phyloP scores from a whole-genome alignment of 192 early-diverging fungal species.

The Backusella parvicylindrica region DNA sequence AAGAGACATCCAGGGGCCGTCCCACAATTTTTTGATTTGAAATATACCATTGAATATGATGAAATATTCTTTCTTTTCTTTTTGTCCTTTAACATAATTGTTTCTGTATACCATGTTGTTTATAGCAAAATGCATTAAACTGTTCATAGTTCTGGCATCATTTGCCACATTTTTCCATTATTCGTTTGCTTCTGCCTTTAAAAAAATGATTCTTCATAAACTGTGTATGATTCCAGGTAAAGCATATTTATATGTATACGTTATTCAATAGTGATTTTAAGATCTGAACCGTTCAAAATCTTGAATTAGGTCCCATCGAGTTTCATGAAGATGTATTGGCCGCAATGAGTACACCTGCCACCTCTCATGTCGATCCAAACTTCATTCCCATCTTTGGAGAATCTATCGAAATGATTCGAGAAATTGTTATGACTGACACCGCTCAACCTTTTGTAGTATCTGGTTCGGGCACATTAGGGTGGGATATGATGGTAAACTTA shows the following conservation, averaged over 20 bases:
- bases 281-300: background rate
- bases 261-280: background rate
- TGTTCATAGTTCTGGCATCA: background rate
- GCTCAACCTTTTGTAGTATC: conserved; percentile 94
- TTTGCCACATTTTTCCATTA: background rate
- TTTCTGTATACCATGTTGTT: background rate
- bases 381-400: conserved; percentile 90
- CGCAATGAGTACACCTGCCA: conserved; percentile 86
- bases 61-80: background rate
- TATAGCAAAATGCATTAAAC: background rate
- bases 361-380: conserved; percentile 86
- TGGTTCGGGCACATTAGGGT: conserved; percentile 96
- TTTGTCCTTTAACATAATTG: background rate
- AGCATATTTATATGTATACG: background rate
- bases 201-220: conserved; percentile 48
- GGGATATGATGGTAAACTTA: conserved; percentile 96
- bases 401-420: conserved; percentile 78
- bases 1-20: background rate
- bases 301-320: conserved; percentile 82
- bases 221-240: conserved; percentile 94
- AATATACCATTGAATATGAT: background rate
- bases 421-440: conserved; percentile 71
- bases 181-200: background rate
- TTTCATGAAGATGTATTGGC: conserved; percentile 83
- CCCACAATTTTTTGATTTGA: background rate